Base-by-base conservation (phyloP, 306 rosid genomes). In the Medicago lupulina region DNA sequence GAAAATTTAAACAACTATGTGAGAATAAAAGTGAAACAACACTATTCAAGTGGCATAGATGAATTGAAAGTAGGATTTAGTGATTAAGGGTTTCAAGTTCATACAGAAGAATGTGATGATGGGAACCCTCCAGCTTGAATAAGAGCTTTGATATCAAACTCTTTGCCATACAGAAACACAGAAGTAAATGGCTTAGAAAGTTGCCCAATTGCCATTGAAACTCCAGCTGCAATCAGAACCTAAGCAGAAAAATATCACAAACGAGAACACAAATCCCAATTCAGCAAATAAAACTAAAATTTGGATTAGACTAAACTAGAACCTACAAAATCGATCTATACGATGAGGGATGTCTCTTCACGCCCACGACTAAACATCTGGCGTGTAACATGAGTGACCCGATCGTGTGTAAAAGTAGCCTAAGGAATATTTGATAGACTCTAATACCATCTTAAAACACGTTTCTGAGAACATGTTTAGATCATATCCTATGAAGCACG, bases 91-190 rank as follows among this genome's bases (percentile, higher is more conserved):
- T 41, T 36, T 1, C 12, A 49, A 46, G 67, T 16, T 21, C 90
- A 79, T 89, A 94, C 98, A 51, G 98, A 91, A 76, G 98, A 90
- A 83, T 94, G 98, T 15, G 96, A 77, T 4, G 98, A 94, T 57
- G 98, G 97, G 78, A 94, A 94, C 47, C 98, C 98, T 71, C 97
- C 98, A 23, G 97, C 88, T 67, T 86, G 91, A 85, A 86, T 0
- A 76, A 70, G 2, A 1, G 88, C 66, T 77, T 84, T 94, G 83
- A 91, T 4, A 86, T 92, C 91, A 70, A 94, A 90, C 34, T 85
- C 87, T 76, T 86, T 90, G 25, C 96, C 89, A 40, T 94, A 86
- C 3, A 92, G 79, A 47, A 92, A 18, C 34, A 88, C 88, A 74
- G 91, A 86, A 73, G 89, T 76, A 71, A 90, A 80, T 9, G 97